These are phyloP conservation scores for Globisporangium iwayamae DNA, from an alignment of 352 stramenopile genomes.

Conservation along the genomic window DNA sequence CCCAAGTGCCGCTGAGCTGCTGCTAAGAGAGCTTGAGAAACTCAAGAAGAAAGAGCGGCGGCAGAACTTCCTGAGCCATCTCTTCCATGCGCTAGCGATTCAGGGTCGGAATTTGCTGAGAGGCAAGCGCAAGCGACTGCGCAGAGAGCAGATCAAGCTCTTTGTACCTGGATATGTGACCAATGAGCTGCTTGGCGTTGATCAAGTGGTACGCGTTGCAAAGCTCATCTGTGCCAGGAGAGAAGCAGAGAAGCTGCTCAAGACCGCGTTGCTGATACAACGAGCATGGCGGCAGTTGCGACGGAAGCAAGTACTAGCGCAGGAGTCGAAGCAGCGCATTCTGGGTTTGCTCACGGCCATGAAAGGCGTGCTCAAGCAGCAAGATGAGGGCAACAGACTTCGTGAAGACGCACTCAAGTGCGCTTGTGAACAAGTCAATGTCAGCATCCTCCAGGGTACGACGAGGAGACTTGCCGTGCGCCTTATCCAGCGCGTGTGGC, in stretches of 20 bases:
- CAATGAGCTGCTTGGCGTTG: slow-evolving; percentile 1
- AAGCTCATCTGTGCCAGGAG: neutral
- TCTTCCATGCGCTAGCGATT: slow-evolving; percentile 8
- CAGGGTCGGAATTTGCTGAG: slow-evolving; percentile 12
- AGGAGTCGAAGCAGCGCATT: slow-evolving; percentile 26
- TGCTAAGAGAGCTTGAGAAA: slow-evolving; percentile 5
- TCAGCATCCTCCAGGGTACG: slow-evolving; percentile 14
- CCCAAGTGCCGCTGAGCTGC: slow-evolving; percentile 9
- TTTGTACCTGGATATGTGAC: neutral
- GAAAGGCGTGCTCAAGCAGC: slow-evolving; percentile 13
- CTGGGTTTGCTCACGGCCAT: slow-evolving; percentile 24
- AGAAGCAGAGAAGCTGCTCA: neutral
- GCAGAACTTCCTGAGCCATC: slow-evolving; percentile 2
- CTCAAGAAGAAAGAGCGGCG: slow-evolving; percentile 1
- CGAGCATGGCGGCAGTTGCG: slow-evolving; percentile 22
- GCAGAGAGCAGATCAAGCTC: slow-evolving; percentile 4
- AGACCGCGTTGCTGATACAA: slow-evolving; percentile 21
- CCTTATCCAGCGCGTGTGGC: slow-evolving; percentile 54
- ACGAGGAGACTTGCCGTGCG: slow-evolving; percentile 27
- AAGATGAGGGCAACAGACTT: slow-evolving; percentile 15
- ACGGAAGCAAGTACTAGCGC: slow-evolving; percentile 5
- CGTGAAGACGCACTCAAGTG: slow-evolving; percentile 3
- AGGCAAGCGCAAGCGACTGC: slow-evolving; percentile 6
- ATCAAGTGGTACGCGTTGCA: neutral
- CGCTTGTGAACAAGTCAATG: slow-evolving; percentile 2